Conservation (phyloP, 1,284 basidiomycete species). For the Sporisorium graminicola region DNA sequence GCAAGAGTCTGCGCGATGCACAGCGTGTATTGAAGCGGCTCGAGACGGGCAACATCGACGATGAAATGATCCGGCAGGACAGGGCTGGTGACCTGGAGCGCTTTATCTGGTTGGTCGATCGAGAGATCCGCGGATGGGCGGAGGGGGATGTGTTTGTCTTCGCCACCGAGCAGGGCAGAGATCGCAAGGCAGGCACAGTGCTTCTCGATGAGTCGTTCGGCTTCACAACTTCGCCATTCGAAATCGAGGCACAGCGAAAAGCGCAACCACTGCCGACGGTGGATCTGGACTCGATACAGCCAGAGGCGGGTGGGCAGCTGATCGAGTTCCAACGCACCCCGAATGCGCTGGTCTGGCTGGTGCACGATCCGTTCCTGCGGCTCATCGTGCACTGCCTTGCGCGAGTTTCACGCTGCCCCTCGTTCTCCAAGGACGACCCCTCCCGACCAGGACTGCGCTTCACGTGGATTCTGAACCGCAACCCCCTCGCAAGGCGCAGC, state of each 20-base stretch:
- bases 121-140: constrained; percentile 49
- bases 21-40: constrained; percentile 48
- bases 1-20: constrained; percentile 52
- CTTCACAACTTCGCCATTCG: constrained; percentile 10
- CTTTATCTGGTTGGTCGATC: constrained; percentile 49
- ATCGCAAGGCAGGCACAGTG: constrained; percentile 16
- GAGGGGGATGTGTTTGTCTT: constrained; percentile 41
- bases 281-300: constrained; percentile 10
- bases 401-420: constrained; percentile 50
- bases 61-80: constrained; percentile 21
- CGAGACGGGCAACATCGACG: constrained; percentile 27
- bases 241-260: background rate
- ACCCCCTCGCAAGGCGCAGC: constrained; percentile 45
- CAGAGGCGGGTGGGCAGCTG: constrained; percentile 12
- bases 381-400: constrained; percentile 64
- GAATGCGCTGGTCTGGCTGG: constrained; percentile 57
- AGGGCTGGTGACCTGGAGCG: constrained; percentile 40
- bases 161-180: background rate
- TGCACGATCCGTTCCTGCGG: constrained; percentile 56
- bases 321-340: constrained; percentile 58
- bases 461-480: constrained; percentile 64
- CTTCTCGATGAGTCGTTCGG: constrained; percentile 23
- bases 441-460: constrained; percentile 9
- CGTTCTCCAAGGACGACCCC: constrained; percentile 54
- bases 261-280: constrained; percentile 5